Conservation (phyloP, 2,329 filamentous ascomycete genomes). For the Orbilia blumenaviensis region DNA sequence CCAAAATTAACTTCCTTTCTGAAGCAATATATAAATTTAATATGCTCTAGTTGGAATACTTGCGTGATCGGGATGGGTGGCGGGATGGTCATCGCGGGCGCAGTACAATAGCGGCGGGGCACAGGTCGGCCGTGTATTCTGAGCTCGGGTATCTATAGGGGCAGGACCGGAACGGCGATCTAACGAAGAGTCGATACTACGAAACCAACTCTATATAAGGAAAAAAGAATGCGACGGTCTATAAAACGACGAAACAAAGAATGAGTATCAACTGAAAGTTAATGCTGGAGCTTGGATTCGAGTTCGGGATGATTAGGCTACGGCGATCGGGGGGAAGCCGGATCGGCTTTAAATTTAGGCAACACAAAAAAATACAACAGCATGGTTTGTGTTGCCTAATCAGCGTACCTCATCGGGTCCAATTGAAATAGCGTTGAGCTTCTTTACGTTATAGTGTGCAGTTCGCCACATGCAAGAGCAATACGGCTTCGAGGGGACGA, state of each 20-base stretch:
- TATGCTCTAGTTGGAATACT: background rate
- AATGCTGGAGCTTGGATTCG: background rate
- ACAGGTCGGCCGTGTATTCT: no score
- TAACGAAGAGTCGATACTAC: no score
- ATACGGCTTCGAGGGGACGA: no score
- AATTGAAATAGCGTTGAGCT: no score
- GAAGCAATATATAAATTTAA: background rate
- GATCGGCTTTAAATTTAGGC: background rate
- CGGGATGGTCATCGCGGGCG: slow-evolving; percentile 44
- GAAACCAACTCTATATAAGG: no score
- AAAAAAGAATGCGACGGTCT: no score
- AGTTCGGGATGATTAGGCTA: background rate
- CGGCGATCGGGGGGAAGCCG: background rate
- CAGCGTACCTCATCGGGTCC: no score
- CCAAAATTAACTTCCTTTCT: background rate
- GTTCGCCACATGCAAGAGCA: no score
- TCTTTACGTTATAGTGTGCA: no score
- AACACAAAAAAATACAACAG: background rate
- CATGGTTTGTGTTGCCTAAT: background rate
- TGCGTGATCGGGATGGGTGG: slow-evolving; percentile 56
- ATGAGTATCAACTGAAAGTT: no score
- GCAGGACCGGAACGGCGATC: no score
- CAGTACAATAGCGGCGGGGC: background rate
- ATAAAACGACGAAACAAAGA: no score
- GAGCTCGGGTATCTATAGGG: background rate